Base-by-base conservation (phyloP, 345 rosid species). In the Arabidopsis suecica region DNA sequence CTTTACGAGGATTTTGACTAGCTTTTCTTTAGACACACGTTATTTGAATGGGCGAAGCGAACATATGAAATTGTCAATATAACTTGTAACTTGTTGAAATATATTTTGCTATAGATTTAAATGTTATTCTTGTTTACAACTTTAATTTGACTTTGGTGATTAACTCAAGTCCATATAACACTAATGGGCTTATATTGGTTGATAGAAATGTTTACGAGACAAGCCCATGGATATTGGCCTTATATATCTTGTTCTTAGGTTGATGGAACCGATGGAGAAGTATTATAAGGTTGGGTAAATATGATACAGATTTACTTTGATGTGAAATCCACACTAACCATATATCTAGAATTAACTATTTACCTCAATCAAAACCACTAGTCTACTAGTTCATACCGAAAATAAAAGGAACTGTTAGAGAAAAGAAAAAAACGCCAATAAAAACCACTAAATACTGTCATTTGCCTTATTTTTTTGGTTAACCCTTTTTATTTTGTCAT, bases 191-290 rank as follows among this genome's bases (percentile, higher is more conserved):
- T 44, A 63, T 22, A 62, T 60, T 4, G 25, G 34, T 61, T 62
- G 22, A 25, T 11, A 40, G n/a, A 38, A 40, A 13, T 20, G 65
- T 20, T 38, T 61, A 18, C 22, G 34, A 40, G 11, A 40, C 6
- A 38, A 45, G 77, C 61, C 77, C 77, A 53, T 74, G 0, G 57
- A 54, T 45, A 55, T 7, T 28, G 2, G 11, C 58, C 34, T 57
- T 44, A 4, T 44, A 38, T 11, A 11, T 16, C 61, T 30, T 53
- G 34, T 18, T 51, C 20, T 16, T 63, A 56, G 34, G 25, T 47
- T 48, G 5, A 12, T 22, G 47, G 22, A 44, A 34, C 20, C n/a
- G 7, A 56, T 34, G 58, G 22, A 47, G 2, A 53, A 45, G 42
- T 16, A 37, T 5, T n/a, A 44, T 25, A 74, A 65, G 42, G 63